Conservation (phyloP, 108 stramenopile species). For the Stephanodiscus minutulus region DNA sequence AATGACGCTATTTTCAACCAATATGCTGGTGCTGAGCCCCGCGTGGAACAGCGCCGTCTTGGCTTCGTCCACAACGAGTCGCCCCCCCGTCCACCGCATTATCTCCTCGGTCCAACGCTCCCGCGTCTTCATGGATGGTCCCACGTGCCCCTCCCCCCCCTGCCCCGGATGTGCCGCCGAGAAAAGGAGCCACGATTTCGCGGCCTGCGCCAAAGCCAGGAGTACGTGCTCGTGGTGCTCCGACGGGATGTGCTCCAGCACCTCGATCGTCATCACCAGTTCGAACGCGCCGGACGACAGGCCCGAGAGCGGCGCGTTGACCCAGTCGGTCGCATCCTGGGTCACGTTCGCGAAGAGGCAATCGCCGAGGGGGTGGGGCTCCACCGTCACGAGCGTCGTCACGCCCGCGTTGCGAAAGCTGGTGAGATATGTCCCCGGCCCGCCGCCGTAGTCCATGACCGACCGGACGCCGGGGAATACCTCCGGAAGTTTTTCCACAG, state of each 20-base stretch:
- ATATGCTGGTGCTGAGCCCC: too few relatives aligned
- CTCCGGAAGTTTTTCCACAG: not conserved
- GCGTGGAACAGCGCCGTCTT: too few relatives aligned
- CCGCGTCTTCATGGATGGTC: too few relatives aligned
- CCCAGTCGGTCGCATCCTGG: conserved; percentile 9
- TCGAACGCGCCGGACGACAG: not conserved
- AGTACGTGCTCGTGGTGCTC: conserved; percentile 7
- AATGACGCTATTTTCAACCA: too few relatives aligned
- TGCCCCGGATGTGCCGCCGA: too few relatives aligned
- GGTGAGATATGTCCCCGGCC: conserved; percentile 4
- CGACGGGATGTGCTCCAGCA: conserved; percentile 20
- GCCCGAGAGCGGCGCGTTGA: conserved; percentile 11
- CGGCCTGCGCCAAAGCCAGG: conserved; percentile 1
- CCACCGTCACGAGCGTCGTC: conserved; percentile 5
- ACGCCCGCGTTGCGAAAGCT: conserved; percentile 11
- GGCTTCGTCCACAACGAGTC: too few relatives aligned
- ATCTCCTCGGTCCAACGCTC: too few relatives aligned
- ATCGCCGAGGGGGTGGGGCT: conserved; percentile 11
- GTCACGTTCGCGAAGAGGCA: conserved; percentile 10
- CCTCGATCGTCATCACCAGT: conserved; percentile 30
- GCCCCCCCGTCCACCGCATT: too few relatives aligned
- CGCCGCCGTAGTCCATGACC: conserved; percentile 23
- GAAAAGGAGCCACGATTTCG: too few relatives aligned
- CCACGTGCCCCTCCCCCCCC: too few relatives aligned
- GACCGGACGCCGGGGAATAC: conserved; percentile 11